Conservation (phyloP, 1,284 basidiomycete species). For the Cryptococcus amylolentus region DNA sequence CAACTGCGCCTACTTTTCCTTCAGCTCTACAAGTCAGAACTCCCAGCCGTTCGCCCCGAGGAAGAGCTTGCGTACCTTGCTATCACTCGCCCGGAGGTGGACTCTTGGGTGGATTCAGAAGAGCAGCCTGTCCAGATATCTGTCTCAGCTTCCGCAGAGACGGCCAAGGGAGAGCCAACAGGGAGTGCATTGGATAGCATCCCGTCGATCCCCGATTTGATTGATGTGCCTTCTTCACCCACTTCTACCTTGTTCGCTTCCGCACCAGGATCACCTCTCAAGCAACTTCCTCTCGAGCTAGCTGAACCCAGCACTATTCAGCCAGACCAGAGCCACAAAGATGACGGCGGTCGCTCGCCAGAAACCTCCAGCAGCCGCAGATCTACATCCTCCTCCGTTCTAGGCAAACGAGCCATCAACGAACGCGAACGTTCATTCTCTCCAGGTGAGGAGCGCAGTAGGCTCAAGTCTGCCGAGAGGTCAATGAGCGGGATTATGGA, state of each 20-base stretch:
- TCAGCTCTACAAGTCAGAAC: conserved; percentile 40
- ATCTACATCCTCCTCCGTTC: background rate
- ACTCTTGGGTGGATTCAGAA: conserved; percentile 21
- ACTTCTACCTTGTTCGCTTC: background rate
- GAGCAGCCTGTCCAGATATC: background rate
- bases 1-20: conserved; percentile 40
- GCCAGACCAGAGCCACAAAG: background rate
- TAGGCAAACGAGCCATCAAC: background rate
- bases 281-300: background rate
- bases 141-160: background rate
- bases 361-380: background rate
- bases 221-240: background rate
- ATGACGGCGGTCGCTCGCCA: background rate
- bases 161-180: background rate
- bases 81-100: conserved; percentile 40
- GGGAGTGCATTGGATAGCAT: background rate
- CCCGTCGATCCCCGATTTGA: background rate
- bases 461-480: background rate
- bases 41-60: conserved; percentile 38
- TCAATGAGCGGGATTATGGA: conserved; percentile 4
- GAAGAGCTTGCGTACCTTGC: conserved; percentile 49
- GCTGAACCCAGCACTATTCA: background rate
- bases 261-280: background rate
- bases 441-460: background rate
- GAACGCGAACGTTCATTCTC: conserved; percentile 2